Evolutionary conservation across 2,329 filamentous ascomycete genomes (phyloP), one percentile per base, ranked within the genome.

Genomic region (Xylariomycetidae sp.): DNA sequence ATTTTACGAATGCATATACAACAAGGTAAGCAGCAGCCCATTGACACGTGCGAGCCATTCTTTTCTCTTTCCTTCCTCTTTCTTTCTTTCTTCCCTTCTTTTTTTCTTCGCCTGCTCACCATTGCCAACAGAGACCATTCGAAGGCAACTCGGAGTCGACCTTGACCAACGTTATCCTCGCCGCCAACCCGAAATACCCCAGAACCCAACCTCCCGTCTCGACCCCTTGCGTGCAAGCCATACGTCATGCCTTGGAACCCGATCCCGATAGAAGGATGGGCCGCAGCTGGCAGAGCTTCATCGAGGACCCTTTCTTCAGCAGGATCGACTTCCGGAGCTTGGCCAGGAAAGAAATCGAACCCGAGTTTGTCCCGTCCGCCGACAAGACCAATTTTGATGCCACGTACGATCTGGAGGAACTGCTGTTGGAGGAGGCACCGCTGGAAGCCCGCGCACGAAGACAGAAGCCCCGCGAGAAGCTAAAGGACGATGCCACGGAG

Each of bases 1-100:
- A n/a, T 96, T 96, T 60, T 98, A 95, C 60, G 92, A 98, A 61
- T 96, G 92, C 72, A 95, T 98, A 46, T 98, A 96, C 67, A 95
- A 93, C 66, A 96, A 93, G 81, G 87, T 88, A 63, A 32, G 70
- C 56, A 32, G 27, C 17, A 15, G 23, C 16, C 20, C 17, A 29
- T 26, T n/a, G n/a, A n/a, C n/a, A n/a, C n/a, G n/a, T n/a, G n/a
- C n/a, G n/a, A n/a, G n/a, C n/a, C n/a, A n/a, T n/a, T n/a, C n/a
- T n/a, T n/a, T n/a, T n/a, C n/a, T n/a, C n/a, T n/a, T n/a, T n/a
- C n/a, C n/a, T n/a, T n/a, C n/a, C n/a, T n/a, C n/a, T n/a, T n/a
- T n/a, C n/a, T n/a, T n/a, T n/a, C n/a, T n/a, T n/a, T n/a, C n/a
- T n/a, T n/a, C n/a, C n/a, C n/a, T n/a, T n/a, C n/a, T n/a, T n/a